Percentiles rank a stretch among this genome's conserved stretches.
Evolutionary conservation across 2,329 filamentous ascomycete species (phyloP).

Genomic region (Colletotrichum viniferum): DNA sequence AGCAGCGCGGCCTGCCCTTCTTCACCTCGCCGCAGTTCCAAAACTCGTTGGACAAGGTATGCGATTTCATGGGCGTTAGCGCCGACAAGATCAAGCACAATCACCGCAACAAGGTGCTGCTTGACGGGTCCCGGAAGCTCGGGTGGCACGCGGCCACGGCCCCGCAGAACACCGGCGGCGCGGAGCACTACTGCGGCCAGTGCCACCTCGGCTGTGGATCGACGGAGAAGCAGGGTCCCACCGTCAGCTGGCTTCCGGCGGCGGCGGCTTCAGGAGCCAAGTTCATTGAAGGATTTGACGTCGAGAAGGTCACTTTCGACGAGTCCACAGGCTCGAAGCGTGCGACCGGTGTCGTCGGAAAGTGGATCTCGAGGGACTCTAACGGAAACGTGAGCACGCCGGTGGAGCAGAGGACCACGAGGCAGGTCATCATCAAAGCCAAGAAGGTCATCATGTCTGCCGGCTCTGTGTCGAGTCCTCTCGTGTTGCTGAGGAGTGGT

Average conservation of each 20-base stretch:
- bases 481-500: constrained; percentile 79
- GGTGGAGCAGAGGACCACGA: constrained; percentile 50
- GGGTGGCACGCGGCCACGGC: constrained; percentile 73
- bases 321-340: constrained; percentile 50
- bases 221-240: constrained; percentile 79
- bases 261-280: constrained; percentile 77
- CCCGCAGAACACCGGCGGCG: constrained; percentile 79
- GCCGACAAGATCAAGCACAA: constrained; percentile 73
- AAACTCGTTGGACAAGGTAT: constrained; percentile 79
- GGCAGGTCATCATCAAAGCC: constrained; percentile 74
- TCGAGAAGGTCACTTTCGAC: constrained; percentile 73
- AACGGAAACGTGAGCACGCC: constrained; percentile 61
- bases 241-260: constrained; percentile 78
- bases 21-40: constrained; percentile 79
- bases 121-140: constrained; percentile 76
- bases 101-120: constrained; percentile 69
- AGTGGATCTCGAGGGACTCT: constrained; percentile 75
- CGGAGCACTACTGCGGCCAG: constrained; percentile 75
- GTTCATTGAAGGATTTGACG: constrained; percentile 84
- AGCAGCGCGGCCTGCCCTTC: constrained; percentile 67
- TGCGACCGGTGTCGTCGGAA: constrained; percentile 74
- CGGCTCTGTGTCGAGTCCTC: constrained; percentile 77
- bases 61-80: constrained; percentile 76
- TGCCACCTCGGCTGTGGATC: constrained; percentile 67
- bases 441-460: constrained; percentile 81